Evolutionary conservation across 768 basidiomycete genomes (phyloP), one percentile per base, ranked within the genome.

Genomic region (Boletus insuetus): DNA sequence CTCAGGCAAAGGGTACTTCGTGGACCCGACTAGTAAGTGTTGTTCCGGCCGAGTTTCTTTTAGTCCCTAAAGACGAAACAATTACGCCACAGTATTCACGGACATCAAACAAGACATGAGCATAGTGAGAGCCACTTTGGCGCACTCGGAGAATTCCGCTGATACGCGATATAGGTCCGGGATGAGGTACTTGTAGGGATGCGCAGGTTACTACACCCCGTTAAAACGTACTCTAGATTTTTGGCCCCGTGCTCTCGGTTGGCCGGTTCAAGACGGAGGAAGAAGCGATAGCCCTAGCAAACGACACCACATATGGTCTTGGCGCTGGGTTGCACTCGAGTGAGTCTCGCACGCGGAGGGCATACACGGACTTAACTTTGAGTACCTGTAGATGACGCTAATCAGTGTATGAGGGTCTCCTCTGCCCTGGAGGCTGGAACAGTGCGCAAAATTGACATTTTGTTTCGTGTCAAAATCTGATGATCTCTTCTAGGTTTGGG

Each of bases 311-410:
- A 46, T 98, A 96, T 70, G 96, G 96, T 35, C 81, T 98, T 35
- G 94, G 92, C 10, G 93, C 94, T 14, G 96, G 91, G 10, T 76
- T 98, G 47, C 93, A 95, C 73, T 94, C 85, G 38, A 89, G 90
- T 89, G 69, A 59, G 83, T 73, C 20, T 32, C n/a, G 29, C 32
- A 47, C 20, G 12, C 19, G 14, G n/a, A 42, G 5, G 40, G 29
- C 20, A 29, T 37, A 17, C 32, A 14, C 16, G 19, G 47, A 38
- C 11, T 35, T 59, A 39, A 56, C 14, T 10, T 51, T 37, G 58
- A 50, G 42, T 59, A 83, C 39, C n/a, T 19, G 20, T 46, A 69
- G 87, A 76, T 66, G 90, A 98, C 74, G 87, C 91, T 46, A 84
- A 82, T 63, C 90, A 95, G 69, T 94, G 92, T 65, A 91, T 94